Percentiles rank a stretch among this genome's conserved stretches.
These are phyloP conservation scores for Myxozyma mucilagina DNA, from an alignment of 805 yeast species.

Conservation along the genomic window DNA sequence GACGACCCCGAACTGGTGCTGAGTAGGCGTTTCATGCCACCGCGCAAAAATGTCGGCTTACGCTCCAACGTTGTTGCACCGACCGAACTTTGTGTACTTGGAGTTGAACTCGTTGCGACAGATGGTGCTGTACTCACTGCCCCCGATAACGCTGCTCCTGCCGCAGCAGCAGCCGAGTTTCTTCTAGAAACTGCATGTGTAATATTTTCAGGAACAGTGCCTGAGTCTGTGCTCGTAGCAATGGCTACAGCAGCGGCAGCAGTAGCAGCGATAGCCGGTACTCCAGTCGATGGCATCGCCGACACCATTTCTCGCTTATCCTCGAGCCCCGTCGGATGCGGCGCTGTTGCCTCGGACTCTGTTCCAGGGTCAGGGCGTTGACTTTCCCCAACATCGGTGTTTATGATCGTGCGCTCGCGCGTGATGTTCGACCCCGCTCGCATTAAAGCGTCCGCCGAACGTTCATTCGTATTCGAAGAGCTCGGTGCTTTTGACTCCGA, in stretches of 20 bases:
- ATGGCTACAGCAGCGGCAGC: not conserved
- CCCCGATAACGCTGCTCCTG: not conserved
- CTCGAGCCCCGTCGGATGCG: conserved; percentile 4
- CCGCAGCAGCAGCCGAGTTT: not conserved
- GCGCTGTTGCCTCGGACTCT: not conserved
- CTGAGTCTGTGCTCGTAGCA: not conserved
- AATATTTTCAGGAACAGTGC: no score
- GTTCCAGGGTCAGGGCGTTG: not conserved
- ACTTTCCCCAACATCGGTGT: conserved; percentile 1
- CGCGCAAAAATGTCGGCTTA: conserved; percentile 9
- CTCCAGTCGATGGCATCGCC: conserved; percentile 5
- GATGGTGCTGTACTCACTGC: not conserved
- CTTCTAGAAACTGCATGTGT: not conserved
- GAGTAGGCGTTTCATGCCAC: conserved; percentile 1
- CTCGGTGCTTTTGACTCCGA: not conserved
- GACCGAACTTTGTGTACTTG: not conserved
- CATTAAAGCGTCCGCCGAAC: not conserved
- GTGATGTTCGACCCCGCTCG: conserved; percentile 10
- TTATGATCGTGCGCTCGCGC: conserved; percentile 23
- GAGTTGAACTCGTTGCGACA: not conserved
- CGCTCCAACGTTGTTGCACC: not conserved
- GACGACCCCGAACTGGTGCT: not conserved
- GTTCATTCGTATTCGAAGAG: not conserved
- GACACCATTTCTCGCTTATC: not conserved
- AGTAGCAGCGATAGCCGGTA: not conserved